Evolutionary conservation across 2,329 filamentous ascomycete species (phyloP).

Genomic region (Colletotrichum scovillei): DNA sequence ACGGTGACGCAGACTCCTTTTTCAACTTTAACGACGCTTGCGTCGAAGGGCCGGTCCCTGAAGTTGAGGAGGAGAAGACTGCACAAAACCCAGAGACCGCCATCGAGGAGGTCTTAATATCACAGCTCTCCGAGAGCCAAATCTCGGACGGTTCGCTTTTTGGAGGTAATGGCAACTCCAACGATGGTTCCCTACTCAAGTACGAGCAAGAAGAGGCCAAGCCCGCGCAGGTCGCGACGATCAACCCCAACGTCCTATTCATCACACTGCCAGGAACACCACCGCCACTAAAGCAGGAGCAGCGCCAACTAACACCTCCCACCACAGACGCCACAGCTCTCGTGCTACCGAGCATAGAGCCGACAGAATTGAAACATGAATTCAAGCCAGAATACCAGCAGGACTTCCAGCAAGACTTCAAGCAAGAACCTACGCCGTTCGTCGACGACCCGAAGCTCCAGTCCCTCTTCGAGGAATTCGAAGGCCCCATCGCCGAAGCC

Average conservation of each 20-base stretch:
- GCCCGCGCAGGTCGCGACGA: not conserved
- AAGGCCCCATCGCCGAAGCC: not conserved
- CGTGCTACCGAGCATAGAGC: not conserved
- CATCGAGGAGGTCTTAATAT: not conserved
- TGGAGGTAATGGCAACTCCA: not conserved
- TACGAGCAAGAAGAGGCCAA: not conserved
- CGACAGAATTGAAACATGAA: not conserved
- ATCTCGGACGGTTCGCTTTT: not conserved
- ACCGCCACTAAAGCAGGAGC: not conserved
- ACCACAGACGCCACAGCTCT: not conserved
- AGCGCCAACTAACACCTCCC: not conserved
- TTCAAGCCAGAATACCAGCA: not conserved
- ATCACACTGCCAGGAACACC: not conserved
- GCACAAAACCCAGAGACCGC: not conserved
- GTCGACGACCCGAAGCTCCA: not conserved
- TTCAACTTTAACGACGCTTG: slow-evolving; percentile 20
- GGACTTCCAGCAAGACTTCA: not conserved
- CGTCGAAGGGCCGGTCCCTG: slow-evolving; percentile 7
- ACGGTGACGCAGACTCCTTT: not conserved
- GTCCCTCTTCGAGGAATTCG: not conserved
- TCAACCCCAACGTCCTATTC: not conserved
- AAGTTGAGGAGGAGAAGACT: not conserved
- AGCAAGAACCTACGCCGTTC: not conserved
- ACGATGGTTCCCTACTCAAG: not conserved
- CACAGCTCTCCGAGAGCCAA: not conserved